A percentile compares a stretch with the other conserved stretches of the same genome.
Conservation (phyloP, 2,329 filamentous ascomycete species). For the Lanzia echinophila region DNA sequence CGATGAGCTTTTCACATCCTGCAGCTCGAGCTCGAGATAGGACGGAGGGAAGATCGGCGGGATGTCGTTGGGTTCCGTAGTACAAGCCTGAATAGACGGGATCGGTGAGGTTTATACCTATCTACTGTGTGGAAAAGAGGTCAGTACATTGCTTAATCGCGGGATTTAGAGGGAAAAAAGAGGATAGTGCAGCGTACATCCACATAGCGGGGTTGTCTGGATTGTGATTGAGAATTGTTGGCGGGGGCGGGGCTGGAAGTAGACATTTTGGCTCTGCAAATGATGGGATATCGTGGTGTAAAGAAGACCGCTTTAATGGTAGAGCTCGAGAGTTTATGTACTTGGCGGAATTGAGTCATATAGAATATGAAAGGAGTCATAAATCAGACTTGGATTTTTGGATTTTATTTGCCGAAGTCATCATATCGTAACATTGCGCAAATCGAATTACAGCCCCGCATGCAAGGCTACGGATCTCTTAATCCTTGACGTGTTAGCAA, state of each 20-base stretch:
- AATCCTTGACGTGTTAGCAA: too few species aligned
- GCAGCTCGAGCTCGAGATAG: slow-evolving; percentile 69
- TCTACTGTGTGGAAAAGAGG: slow-evolving; percentile 37
- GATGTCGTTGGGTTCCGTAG: slow-evolving; percentile 69
- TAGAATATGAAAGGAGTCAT: not conserved
- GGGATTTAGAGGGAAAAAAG: not conserved
- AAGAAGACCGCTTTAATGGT: not conserved
- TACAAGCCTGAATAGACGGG: slow-evolving; percentile 82
- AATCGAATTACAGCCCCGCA: too few species aligned
- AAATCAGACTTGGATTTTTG: too few species aligned
- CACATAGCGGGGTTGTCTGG: slow-evolving; percentile 7
- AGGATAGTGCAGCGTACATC: slow-evolving; percentile 5
- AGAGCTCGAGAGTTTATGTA: not conserved
- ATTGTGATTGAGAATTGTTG: not conserved
- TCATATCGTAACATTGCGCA: too few species aligned
- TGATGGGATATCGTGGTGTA: not conserved
- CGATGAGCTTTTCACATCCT: slow-evolving; percentile 83
- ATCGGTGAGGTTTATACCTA: slow-evolving; percentile 95
- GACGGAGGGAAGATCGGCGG: slow-evolving; percentile 68
- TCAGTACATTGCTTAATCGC: not conserved
- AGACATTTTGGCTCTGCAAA: slow-evolving; percentile 1
- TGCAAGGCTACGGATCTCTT: too few species aligned
- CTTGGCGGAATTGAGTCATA: slow-evolving; percentile 4
- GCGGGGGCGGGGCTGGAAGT: not conserved
- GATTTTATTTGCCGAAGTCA: too few species aligned